Evolutionary conservation across 768 basidiomycete genomes (phyloP).

Genomic region (Russula abietina): DNA sequence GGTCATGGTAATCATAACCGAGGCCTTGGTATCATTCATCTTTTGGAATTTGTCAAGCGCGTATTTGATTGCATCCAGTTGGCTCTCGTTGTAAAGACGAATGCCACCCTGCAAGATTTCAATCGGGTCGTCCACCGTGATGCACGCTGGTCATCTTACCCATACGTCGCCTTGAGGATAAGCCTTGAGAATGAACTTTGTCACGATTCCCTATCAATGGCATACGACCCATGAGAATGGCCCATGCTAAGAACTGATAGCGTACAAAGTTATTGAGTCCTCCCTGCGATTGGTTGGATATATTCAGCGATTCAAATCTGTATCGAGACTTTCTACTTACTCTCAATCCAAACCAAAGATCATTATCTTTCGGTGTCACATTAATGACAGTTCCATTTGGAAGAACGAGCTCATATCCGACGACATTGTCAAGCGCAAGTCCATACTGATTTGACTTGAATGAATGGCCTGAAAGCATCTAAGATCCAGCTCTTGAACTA

Average conservation of each 20-base stretch:
- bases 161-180: conserved; percentile 27
- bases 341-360: too few relatives aligned
- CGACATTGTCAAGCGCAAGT: too few relatives aligned
- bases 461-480: too few relatives aligned
- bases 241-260: neutral
- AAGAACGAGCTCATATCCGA: too few relatives aligned
- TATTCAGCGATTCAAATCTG: neutral
- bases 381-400: too few relatives aligned
- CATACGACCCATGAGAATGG: neutral
- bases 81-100: neutral
- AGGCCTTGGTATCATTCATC: conserved; percentile 3
- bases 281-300: neutral
- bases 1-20: too few relatives aligned
- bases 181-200: conserved; percentile 24
- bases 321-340: too few relatives aligned
- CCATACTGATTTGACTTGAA: too few relatives aligned
- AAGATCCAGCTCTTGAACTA: too few relatives aligned
- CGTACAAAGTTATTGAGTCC: conserved; percentile 20
- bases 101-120: neutral
- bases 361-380: too few relatives aligned
- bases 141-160: neutral
- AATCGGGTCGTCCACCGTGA: neutral
- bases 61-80: neutral
- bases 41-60: neutral
- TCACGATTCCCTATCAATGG: conserved; percentile 11